phyloP scores from a whole-genome alignment of 441 rosid species.

The Euphorbia schlechtendalii region DNA sequence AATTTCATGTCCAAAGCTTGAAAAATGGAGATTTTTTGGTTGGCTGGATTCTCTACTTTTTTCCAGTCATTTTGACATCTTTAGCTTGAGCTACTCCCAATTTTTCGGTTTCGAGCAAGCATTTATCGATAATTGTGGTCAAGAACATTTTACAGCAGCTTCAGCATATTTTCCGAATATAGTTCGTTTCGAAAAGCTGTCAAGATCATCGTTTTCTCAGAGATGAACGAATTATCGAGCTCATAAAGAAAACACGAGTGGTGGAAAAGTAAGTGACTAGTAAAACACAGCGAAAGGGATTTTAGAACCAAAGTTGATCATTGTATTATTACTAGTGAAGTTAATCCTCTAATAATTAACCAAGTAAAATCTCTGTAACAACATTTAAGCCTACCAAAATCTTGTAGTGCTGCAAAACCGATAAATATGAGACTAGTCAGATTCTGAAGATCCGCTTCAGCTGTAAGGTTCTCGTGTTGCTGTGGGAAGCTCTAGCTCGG shows the following conservation, averaged over 20 bases:
- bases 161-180: background rate
- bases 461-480: slow-evolving; percentile 61
- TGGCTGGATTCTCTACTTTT: no score
- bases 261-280: no score
- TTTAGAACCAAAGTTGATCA: background rate
- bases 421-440: background rate
- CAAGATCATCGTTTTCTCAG: no score
- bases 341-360: background rate
- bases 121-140: background rate
- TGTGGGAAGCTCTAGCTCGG: slow-evolving; percentile 69
- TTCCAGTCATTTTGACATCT: background rate
- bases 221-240: no score
- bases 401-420: background rate
- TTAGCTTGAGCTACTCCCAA: background rate
- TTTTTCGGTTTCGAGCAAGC: background rate
- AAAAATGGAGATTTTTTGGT: background rate
- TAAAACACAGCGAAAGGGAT: no score
- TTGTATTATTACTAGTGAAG: background rate
- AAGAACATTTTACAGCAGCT: background rate
- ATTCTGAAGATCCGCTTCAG: slow-evolving; percentile 20
- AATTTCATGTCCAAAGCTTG: background rate
- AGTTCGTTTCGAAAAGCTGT: no score
- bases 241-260: no score
- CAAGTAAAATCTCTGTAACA: background rate
- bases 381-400: slow-evolving; percentile 6